Base-by-base conservation (phyloP, 2,329 filamentous ascomycete species). In the Pseudogymnoascus verrucosus region DNA sequence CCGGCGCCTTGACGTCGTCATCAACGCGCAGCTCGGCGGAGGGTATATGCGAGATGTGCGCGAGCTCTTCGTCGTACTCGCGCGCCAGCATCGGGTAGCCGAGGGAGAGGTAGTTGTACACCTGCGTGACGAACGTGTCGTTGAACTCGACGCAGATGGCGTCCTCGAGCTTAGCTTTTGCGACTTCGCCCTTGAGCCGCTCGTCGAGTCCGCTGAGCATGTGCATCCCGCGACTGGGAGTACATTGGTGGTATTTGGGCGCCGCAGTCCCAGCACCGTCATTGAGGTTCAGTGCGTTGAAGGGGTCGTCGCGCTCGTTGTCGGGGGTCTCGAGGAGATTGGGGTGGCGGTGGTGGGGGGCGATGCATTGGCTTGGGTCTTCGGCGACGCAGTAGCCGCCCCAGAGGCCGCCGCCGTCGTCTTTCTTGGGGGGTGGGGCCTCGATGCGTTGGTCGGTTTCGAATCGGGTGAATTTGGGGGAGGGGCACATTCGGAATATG, bases 21-120 rank as follows among this genome's bases (percentile, higher is more conserved):
- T 93, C 87, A 60, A 82, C 80, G 67, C 87, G 79, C 54, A 98
- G 81, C 63, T 93, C 88, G 2, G 82, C 78, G 6, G 93, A 72
- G 0, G 84, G 73, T 5, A 96, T 86, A 8, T 83, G 81, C 34
- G 88, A 89, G 64, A 97, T 96, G 73, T 89, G 91, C 69, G 87
- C 85, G 19, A 98, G 80, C 78, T 98, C 93, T 10, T 87, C 83
- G 72, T 98, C 93, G 71, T 90, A 98, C 39, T 85, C 83, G 21
- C 89, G 85, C 10, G 93, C 93, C 71, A 92, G 86, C 36, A 90
- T 88, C 2, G 93, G 93, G 74, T 97, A 97, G 4, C 93, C 93
- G 4, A 98, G 82, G 0, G 91, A 96, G 14, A 98, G 82, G 75
- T 98, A 98, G 75, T 98, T 97, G 81, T 96, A 98, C 6, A 98